These are phyloP conservation scores for Thinopyrum elongatum DNA, from an alignment of 176 grass and related monocot species.

Conservation along the genomic window DNA sequence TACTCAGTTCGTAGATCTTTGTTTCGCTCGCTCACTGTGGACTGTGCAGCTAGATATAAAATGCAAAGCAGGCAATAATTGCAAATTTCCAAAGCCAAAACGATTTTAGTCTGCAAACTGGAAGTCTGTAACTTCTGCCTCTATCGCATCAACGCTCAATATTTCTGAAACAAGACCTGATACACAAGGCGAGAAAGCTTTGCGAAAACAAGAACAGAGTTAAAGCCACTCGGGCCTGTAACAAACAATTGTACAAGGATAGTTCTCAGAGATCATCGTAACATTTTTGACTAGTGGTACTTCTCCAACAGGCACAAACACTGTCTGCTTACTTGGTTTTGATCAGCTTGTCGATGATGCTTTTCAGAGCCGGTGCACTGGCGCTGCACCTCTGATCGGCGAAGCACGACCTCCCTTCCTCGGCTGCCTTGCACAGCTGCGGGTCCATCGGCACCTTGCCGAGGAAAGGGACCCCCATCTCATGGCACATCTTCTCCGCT, in stretches of 20 bases:
- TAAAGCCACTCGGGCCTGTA: neutral
- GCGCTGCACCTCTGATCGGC: conserved; percentile 65
- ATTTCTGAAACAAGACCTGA: too few species aligned
- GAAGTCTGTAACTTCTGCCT: neutral
- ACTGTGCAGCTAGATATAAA: too few species aligned
- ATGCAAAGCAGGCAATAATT: neutral
- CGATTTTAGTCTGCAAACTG: neutral
- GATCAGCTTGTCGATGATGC: conserved; percentile 76
- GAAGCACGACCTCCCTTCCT: conserved; percentile 96
- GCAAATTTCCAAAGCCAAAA: neutral
- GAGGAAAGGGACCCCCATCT: conserved; percentile 84
- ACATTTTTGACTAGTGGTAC: neutral
- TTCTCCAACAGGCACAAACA: neutral
- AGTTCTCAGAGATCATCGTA: neutral
- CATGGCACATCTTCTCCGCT: conserved; percentile 73
- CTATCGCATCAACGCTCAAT: too few species aligned
- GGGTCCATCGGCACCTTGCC: conserved; percentile 97
- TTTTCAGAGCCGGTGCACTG: conserved; percentile 69
- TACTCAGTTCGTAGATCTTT: too few species aligned
- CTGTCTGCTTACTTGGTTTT: conserved; percentile 18
- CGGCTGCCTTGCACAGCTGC: conserved; percentile 76
- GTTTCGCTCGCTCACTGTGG: too few species aligned
- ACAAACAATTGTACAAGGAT: neutral
- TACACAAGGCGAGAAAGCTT: neutral
- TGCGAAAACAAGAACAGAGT: neutral